Conservation (phyloP, 2,329 filamentous ascomycete genomes). For the Fusarium sp. region DNA sequence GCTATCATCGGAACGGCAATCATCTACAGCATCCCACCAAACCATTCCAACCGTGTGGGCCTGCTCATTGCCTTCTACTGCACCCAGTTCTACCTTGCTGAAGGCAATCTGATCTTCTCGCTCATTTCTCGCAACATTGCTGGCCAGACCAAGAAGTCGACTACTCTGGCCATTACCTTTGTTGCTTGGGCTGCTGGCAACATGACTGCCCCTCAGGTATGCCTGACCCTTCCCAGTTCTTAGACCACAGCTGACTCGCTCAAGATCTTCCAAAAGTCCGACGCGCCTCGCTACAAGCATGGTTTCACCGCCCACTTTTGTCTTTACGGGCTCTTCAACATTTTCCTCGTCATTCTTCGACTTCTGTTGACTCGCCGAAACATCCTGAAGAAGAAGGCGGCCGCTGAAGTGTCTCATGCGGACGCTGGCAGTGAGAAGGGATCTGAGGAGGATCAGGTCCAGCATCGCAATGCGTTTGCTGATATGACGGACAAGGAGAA, state of each 20-base stretch:
- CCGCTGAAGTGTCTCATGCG: neutral
- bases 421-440: neutral
- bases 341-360: neutral
- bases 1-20: slow-evolving; percentile 56
- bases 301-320: neutral
- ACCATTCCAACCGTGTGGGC: slow-evolving; percentile 48
- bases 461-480: neutral
- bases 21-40: slow-evolving; percentile 52
- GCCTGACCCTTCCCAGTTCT: no score
- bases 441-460: neutral
- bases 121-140: slow-evolving; percentile 5
- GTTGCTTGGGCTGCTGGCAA: neutral
- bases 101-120: neutral
- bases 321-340: neutral
- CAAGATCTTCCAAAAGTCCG: neutral
- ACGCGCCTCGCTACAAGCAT: neutral
- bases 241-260: neutral
- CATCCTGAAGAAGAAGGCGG: neutral
- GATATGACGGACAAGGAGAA: neutral
- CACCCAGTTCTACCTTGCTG: slow-evolving; percentile 46
- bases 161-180: neutral
- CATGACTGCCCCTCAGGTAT: neutral
- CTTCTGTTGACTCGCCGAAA: neutral
- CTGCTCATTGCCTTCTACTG: slow-evolving; percentile 57
- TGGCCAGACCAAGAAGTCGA: slow-evolving; percentile 2